Conservation (phyloP, 2,329 filamentous ascomycete species). For the Stromatinia cepivora region DNA sequence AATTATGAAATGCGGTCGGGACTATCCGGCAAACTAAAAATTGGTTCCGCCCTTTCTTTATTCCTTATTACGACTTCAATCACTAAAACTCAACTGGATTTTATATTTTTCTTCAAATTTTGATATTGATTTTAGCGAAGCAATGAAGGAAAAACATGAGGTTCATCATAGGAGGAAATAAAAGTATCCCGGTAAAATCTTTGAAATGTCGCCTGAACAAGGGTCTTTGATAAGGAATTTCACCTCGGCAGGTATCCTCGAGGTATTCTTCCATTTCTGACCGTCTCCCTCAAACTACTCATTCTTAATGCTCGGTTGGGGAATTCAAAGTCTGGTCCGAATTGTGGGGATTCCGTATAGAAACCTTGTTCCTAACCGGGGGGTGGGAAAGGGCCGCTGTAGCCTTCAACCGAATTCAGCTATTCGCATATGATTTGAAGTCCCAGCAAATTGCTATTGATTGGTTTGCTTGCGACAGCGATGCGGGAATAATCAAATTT, state of each 20-base stretch:
- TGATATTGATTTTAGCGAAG: background rate
- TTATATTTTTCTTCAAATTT: background rate
- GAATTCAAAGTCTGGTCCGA: background rate
- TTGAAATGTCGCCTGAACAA: background rate
- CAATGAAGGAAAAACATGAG: background rate
- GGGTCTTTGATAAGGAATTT: background rate
- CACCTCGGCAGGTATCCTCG: background rate
- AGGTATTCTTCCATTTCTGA: background rate
- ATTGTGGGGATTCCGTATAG: background rate
- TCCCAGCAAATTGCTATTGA: background rate
- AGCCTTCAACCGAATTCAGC: background rate
- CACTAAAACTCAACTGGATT: background rate
- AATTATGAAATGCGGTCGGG: background rate
- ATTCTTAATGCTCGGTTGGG: background rate
- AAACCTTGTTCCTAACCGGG: background rate
- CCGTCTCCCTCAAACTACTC: background rate
- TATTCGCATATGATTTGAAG: background rate
- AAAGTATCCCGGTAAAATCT: slow-evolving; percentile 1
- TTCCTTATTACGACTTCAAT: slow-evolving; percentile 4
- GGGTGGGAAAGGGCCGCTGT: background rate
- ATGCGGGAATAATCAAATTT: background rate
- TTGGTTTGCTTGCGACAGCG: background rate
- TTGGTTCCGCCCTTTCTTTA: background rate
- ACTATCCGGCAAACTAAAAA: background rate
- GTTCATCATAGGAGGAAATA: background rate